These are phyloP conservation scores for Malania oleifera DNA, from an alignment of 164 flowering plant genomes.

Conservation along the genomic window DNA sequence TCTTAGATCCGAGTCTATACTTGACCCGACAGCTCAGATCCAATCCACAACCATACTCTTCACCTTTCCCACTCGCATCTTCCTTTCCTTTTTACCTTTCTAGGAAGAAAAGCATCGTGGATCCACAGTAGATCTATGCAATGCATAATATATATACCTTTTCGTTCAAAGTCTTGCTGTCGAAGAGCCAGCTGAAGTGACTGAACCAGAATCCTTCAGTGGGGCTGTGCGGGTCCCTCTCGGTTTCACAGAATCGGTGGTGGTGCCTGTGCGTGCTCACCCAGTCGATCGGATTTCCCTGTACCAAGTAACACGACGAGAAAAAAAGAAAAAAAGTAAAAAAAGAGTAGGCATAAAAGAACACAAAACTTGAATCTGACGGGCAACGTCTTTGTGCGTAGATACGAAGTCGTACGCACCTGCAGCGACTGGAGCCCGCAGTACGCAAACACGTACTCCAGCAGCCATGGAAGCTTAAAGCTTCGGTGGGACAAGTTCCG, in stretches of 20 bases:
- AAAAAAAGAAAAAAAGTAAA: too few species aligned
- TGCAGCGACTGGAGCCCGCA: neutral
- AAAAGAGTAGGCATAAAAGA: too few species aligned
- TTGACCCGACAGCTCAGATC: too few species aligned
- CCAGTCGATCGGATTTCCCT: constrained; percentile 4
- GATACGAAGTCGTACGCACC: too few species aligned
- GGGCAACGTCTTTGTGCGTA: too few species aligned
- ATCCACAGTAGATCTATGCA: neutral
- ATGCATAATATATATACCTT: neutral
- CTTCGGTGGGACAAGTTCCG: neutral
- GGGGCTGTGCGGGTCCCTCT: constrained; percentile 2
- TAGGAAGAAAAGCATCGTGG: too few species aligned
- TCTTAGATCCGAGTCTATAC: too few species aligned
- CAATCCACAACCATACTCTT: too few species aligned
- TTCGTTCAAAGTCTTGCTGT: neutral
- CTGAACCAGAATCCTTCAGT: neutral
- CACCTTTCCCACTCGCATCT: too few species aligned
- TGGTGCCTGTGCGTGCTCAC: constrained; percentile 8
- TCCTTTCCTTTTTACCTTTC: too few species aligned
- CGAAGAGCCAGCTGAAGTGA: constrained; percentile 3
- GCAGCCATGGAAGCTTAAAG: neutral
- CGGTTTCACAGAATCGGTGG: neutral
- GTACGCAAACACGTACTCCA: constrained; percentile 2
- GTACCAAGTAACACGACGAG: neutral
- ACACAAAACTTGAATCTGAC: neutral